These are phyloP conservation scores for Hibiscus mutabilis DNA, from an alignment of 345 rosid genomes.

Conservation along the genomic window DNA sequence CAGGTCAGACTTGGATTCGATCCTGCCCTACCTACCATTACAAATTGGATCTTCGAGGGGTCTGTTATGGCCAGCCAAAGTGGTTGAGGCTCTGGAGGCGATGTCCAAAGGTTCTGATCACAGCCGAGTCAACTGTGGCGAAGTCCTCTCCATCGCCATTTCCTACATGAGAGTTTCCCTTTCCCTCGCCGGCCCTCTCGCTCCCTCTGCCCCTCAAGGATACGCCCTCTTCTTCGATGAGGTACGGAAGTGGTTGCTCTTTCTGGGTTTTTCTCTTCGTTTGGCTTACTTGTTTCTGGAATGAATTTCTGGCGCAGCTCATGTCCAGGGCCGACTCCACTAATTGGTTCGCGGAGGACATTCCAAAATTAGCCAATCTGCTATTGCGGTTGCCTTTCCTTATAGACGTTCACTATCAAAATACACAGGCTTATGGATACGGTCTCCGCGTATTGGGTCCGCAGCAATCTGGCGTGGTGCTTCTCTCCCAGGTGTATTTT, in stretches of 20 bases:
- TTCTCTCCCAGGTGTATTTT: constrained; percentile 64
- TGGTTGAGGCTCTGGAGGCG: constrained; percentile 50
- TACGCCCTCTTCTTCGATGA: constrained; percentile 66
- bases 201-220: constrained; percentile 43
- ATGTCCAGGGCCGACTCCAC: constrained; percentile 36
- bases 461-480: constrained; percentile 68
- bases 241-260: constrained; percentile 16
- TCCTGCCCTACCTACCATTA: constrained; percentile 49
- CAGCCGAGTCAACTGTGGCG: constrained; percentile 62
- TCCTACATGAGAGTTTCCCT: constrained; percentile 48
- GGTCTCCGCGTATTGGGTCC: constrained; percentile 55
- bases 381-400: constrained; percentile 58
- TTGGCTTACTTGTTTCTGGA: neutral
- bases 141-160: constrained; percentile 45
- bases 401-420: constrained; percentile 55
- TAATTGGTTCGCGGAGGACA: constrained; percentile 57
- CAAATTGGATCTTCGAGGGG: constrained; percentile 32
- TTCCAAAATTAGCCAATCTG: constrained; percentile 61
- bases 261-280: neutral
- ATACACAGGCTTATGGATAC: constrained; percentile 28
- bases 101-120: constrained; percentile 56
- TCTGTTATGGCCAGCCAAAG: constrained; percentile 60
- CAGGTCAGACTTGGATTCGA: constrained; percentile 47
- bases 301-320: constrained; percentile 31
- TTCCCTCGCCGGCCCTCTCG: constrained; percentile 31